A percentile compares a stretch with the other conserved stretches of the same genome.
These are phyloP conservation scores for Boletus sensibilis DNA, from an alignment of 768 basidiomycete species.

Conservation along the genomic window DNA sequence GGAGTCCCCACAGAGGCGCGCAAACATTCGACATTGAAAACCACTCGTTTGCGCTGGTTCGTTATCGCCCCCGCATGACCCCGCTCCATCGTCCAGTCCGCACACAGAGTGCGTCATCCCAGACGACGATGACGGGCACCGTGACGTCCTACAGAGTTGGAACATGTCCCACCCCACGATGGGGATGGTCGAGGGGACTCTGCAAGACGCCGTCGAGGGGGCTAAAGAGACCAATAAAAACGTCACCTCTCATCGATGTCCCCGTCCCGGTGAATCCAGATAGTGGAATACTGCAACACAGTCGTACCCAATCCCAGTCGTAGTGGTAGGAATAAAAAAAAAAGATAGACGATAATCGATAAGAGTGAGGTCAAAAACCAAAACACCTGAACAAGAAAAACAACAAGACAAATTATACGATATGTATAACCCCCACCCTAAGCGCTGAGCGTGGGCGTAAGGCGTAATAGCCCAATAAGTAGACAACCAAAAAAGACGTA, in stretches of 20 bases:
- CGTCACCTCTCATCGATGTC: neutral
- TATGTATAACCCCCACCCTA: neutral
- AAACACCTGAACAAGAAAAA: neutral
- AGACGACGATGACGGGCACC: neutral
- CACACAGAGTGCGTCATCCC: slow-evolving; percentile 20
- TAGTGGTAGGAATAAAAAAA: neutral
- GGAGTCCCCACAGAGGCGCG: slow-evolving; percentile 79
- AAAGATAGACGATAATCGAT: slow-evolving; percentile 4
- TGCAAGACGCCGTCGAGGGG: slow-evolving; percentile 8
- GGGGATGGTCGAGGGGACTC: neutral
- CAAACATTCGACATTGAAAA: slow-evolving; percentile 29
- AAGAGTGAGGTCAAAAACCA: neutral
- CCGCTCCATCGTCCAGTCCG: slow-evolving; percentile 2
- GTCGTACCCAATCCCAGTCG: neutral
- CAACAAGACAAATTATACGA: slow-evolving; percentile 15
- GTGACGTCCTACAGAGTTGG: slow-evolving; percentile 12
- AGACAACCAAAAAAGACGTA: neutral
- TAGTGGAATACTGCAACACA: neutral
- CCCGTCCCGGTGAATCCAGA: neutral
- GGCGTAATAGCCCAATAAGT: neutral
- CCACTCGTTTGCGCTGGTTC: slow-evolving; percentile 51
- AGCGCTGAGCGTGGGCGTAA: neutral
- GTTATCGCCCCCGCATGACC: slow-evolving; percentile 15
- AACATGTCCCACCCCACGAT: neutral
- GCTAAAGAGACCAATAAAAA: neutral